Evolutionary conservation across 805 yeast species (phyloP), one percentile per base, ranked within the genome.

Genomic region (Barnettozyma siamensis): DNA sequence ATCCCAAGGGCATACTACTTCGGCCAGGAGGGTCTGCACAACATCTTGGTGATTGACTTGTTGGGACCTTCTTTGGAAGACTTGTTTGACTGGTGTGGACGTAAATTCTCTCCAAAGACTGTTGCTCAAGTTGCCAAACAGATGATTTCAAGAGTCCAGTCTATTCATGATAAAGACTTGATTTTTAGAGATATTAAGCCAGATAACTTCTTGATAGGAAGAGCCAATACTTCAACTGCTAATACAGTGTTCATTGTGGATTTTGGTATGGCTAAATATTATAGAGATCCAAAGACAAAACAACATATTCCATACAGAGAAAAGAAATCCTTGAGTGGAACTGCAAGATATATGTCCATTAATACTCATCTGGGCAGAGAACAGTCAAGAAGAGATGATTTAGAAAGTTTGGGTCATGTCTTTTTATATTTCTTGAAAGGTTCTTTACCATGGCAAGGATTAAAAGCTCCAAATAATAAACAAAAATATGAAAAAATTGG

Each of bases 1-100:
- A 82, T 93, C 40, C 99, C 99, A 39, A 80, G 82, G 55, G 98
- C 96, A n/a, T 93, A 93, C 67, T 93, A 88, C 62, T 91, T 91
- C 63, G 99, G 99, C 45, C 98, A 93, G 61, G 99, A 93, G 66
- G 98, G 99, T 26, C 76, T 93, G 45, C 98, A 93, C 69, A 89
- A 91, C 63, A 88, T 93, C 39, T 70, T 93, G 49, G 96, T 93
- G 30, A 93, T 93, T 54, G 99, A 93, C 61, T 72, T 93, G 34
- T 72, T 93, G 55, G 99, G 99, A 11, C 99, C 99, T 9, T 84
- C 95, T 1, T 71, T 93, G 48, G 99, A 93, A 62, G 99, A 93
- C 64, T 69, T 93, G 50, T 93, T 93, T 63, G 99, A 93, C 61
- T 93, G 98, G 98, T 93, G 99, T 66, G 94, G 95, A 30, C 79